Base-by-base conservation (phyloP, 305 asterid genomes). In the Plantago coronopus region DNA sequence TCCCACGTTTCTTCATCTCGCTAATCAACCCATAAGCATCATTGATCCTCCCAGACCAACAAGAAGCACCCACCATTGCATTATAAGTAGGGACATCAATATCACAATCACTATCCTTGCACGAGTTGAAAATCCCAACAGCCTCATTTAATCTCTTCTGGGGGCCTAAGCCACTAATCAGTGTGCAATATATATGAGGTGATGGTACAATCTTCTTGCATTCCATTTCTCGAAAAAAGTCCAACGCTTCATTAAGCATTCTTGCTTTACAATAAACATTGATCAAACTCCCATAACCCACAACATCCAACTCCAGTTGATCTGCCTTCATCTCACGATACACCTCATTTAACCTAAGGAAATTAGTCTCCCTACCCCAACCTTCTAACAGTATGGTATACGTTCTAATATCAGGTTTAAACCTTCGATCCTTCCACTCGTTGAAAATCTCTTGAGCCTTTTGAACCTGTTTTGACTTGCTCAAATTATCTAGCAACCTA, bases 21-120 rank as follows among this genome's bases (percentile, higher is more conserved):
- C 81, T 79, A 7, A 84, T 72, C n/a, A 79, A 64, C 58, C 25
- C 50, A 66, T 75, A 81, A 14, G 90, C 88, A 59, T 88, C 90
- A 2, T 73, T 53, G 54, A 82, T 78, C 49, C 73, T 74, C 27
- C 57, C 44, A 10, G 95, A 81, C 84, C 91, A 81, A 62, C 96
- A 91, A 76, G 82, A 91, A 40, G 98, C 91, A 37, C 95, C 96
- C 58, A 86, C 84, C 66, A 91, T 69, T 1, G 96, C 85, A 23
- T 91, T 91, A 59, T 78, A 91, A 27, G 91, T 88, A 19, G 94
- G 94, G 10, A 77, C 70, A 50, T 91, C 94, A 25, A 77, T 69
- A 22, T 56, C 70, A 38, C 66, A 74, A 54, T 78, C 73, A 46
- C 82, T 54, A 43, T 57, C 57, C 79, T 78, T 80, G 55, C 72